Percentiles rank a stretch among this genome's conserved stretches.
Conservation (phyloP, 2,329 filamentous ascomycete species). For the Onygenales sp. region DNA sequence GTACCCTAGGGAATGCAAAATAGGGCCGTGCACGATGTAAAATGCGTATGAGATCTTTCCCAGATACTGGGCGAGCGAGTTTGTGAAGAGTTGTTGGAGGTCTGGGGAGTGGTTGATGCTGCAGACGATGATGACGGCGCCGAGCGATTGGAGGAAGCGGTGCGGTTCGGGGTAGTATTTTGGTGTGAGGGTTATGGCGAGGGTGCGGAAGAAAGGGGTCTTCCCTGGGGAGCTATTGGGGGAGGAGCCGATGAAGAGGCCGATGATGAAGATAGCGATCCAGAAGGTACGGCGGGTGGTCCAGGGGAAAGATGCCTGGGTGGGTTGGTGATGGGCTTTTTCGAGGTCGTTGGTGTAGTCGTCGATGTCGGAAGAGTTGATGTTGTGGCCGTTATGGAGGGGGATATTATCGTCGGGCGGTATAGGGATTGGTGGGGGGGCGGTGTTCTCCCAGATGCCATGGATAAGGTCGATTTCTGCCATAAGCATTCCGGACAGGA, state of each 20-base stretch:
- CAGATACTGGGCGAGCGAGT: slow-evolving; percentile 34
- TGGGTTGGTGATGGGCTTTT: slow-evolving; percentile 8
- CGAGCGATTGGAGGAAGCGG: slow-evolving; percentile 35
- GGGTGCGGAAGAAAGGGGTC: slow-evolving; percentile 34
- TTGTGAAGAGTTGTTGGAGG: slow-evolving; percentile 32
- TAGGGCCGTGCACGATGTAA: slow-evolving; percentile 38
- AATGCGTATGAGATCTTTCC: slow-evolving; percentile 39
- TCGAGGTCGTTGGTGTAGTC: slow-evolving; percentile 13
- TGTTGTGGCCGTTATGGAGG: not conserved
- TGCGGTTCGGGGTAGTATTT: slow-evolving; percentile 32
- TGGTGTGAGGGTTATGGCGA: slow-evolving; percentile 28
- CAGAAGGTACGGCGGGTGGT: slow-evolving; percentile 23
- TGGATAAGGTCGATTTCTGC: slow-evolving; percentile 34
- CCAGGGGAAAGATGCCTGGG: slow-evolving; percentile 9
- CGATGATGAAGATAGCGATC: slow-evolving; percentile 28
- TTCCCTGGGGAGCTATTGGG: slow-evolving; percentile 31
- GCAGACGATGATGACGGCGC: slow-evolving; percentile 33
- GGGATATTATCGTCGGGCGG: not conserved
- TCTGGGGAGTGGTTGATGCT: slow-evolving; percentile 30
- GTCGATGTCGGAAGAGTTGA: slow-evolving; percentile 10
- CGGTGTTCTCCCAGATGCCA: slow-evolving; percentile 22
- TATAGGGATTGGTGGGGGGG: not conserved
- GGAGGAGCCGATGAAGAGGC: slow-evolving; percentile 34
- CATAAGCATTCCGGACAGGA: slow-evolving; percentile 34
- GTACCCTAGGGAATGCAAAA: slow-evolving; percentile 35